Conservation (phyloP, 208 protist genomes). For the Eutreptiella sp. region DNA sequence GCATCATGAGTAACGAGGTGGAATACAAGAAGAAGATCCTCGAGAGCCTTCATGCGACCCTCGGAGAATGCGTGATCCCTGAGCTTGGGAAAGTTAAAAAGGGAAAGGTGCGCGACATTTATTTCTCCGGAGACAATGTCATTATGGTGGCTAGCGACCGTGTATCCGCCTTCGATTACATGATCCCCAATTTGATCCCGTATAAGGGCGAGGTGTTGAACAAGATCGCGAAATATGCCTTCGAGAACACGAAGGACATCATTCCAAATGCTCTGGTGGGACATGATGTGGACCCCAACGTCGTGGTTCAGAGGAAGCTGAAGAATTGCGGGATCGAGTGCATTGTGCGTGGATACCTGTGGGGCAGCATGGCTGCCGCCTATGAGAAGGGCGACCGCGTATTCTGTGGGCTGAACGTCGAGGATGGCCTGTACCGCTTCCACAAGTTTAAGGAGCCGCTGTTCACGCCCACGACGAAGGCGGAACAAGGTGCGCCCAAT, state of each 20-base stretch:
- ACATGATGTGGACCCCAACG: conserved; percentile 13
- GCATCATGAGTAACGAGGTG: too few relatives aligned
- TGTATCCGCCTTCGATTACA: conserved; percentile 13
- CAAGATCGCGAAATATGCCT: conserved; percentile 13
- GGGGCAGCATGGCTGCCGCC: conserved; percentile 12
- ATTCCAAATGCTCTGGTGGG: conserved; percentile 19
- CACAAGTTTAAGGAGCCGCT: conserved; percentile 11
- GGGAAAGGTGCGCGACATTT: conserved; percentile 22
- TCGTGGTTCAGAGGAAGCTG: conserved; percentile 21
- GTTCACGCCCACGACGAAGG: conserved; percentile 26
- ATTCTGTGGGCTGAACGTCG: conserved; percentile 14
- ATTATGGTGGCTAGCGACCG: conserved; percentile 21
- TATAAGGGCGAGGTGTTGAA: conserved; percentile 23
- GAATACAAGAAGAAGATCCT: too few relatives aligned
- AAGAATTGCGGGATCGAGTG: conserved; percentile 17
- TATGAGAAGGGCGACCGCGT: conserved; percentile 12
- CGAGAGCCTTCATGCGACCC: conserved; percentile 1
- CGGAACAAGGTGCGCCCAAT: background rate
- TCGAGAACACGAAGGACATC: conserved; percentile 6
- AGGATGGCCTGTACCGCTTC: conserved; percentile 13
- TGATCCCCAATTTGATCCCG: conserved; percentile 20
- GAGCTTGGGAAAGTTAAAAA: conserved; percentile 17
- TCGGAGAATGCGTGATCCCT: conserved; percentile 17
- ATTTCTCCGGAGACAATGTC: conserved; percentile 9
- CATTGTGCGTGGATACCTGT: conserved; percentile 20